A percentile compares a stretch with the other conserved stretches of the same genome.
These are phyloP conservation scores for Microcyclospora pomicola DNA, from an alignment of 2,329 filamentous ascomycete genomes.

Conservation along the genomic window DNA sequence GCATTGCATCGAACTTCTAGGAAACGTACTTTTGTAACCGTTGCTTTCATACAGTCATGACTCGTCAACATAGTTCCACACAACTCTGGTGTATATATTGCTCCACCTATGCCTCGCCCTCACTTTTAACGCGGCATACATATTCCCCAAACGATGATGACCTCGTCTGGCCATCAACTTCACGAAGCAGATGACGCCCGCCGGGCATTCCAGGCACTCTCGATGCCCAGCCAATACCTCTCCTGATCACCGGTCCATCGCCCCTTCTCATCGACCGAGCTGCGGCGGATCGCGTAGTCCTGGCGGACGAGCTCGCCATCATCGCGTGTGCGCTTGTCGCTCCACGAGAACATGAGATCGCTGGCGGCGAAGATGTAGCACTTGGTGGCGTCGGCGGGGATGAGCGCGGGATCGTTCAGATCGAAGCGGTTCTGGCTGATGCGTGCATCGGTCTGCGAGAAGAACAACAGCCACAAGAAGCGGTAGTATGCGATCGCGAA, in stretches of 20 bases:
- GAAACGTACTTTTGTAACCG: no score
- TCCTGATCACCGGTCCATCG: constrained; percentile 16
- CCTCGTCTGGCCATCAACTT: no score
- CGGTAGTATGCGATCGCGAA: constrained; percentile 8
- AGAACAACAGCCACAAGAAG: constrained; percentile 7
- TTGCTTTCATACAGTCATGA: no score
- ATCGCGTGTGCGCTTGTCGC: constrained; percentile 2
- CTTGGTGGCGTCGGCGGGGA: constrained; percentile 11
- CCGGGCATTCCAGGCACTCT: constrained; percentile 19
- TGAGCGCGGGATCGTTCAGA: constrained; percentile 10
- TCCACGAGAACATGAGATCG: constrained; percentile 18
- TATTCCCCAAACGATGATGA: no score
- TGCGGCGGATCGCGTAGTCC: constrained; percentile 10
- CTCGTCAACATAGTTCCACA: no score
- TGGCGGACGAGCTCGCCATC: constrained; percentile 9
- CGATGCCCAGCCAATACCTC: constrained; percentile 17
- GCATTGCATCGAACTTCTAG: no score
- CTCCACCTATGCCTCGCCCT: no score
- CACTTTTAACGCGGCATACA: no score
- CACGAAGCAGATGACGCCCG: no score
- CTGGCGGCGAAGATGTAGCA: constrained; percentile 16
- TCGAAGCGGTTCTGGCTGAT: constrained; percentile 9
- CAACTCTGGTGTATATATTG: no score
- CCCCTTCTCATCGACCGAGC: constrained; percentile 8
- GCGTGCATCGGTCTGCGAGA: constrained; percentile 8